Percentiles rank a stretch among this genome's conserved stretches.
phyloP scores from a whole-genome alignment of 768 basidiomycete species.

The Amyloporia xantha region DNA sequence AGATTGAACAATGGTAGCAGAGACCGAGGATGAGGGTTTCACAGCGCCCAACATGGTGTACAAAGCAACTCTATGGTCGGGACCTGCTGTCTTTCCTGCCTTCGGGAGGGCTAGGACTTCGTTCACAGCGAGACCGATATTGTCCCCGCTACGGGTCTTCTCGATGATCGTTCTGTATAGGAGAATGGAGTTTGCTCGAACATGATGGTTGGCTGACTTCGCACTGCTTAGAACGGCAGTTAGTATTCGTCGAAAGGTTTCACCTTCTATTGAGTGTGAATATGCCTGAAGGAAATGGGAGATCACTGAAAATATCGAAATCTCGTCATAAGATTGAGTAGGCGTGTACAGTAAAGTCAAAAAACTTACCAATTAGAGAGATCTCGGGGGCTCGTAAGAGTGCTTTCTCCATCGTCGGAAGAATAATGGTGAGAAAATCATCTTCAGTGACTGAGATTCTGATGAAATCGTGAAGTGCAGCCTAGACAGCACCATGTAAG shows the following conservation, averaged over 20 bases:
- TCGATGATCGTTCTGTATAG: constrained; percentile 48
- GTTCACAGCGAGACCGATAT: constrained; percentile 40
- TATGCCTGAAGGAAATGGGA: constrained; percentile 53
- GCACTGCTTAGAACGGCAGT: constrained; percentile 56
- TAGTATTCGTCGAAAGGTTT: constrained; percentile 48
- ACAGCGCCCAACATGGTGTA: constrained; percentile 70
- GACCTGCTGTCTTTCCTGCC: constrained; percentile 77
- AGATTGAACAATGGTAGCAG: constrained; percentile 38
- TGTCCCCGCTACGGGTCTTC: constrained; percentile 29
- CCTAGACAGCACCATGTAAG: constrained; percentile 26
- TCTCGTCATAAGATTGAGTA: constrained; percentile 3
- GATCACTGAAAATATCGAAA: constrained; percentile 35
- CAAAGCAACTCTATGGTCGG: constrained; percentile 78
- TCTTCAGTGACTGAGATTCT: constrained; percentile 39
- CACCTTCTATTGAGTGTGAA: constrained; percentile 39
- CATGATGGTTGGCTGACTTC: constrained; percentile 64
- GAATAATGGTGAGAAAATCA: constrained; percentile 45
- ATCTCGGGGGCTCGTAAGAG: constrained; percentile 78
- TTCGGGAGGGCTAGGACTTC: constrained; percentile 75
- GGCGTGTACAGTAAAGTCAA: not conserved
- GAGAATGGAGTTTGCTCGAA: constrained; percentile 47
- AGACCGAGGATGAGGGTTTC: constrained; percentile 40
- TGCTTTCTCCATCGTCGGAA: constrained; percentile 76
- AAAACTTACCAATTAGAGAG: constrained; percentile 51
- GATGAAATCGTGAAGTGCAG: constrained; percentile 59